A percentile compares a stretch with the other conserved stretches of the same genome.
phyloP scores from a whole-genome alignment of 371 early-diverging fungal species.

The Apophysomyces trapeziformis region DNA sequence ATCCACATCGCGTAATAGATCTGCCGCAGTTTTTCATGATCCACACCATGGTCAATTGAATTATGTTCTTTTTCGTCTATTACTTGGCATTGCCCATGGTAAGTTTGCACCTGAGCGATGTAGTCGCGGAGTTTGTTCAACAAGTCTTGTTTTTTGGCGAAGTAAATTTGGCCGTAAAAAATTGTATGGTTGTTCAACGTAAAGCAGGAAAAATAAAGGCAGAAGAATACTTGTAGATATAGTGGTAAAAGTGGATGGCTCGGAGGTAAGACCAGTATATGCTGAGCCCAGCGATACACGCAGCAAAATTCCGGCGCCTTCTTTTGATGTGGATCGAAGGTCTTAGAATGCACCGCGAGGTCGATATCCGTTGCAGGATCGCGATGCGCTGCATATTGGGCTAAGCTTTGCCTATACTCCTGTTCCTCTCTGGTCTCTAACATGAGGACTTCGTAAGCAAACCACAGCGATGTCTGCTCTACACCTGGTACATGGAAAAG shows the following conservation, averaged over 20 bases:
- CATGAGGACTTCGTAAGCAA: conserved; percentile 60
- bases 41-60: conserved; percentile 6
- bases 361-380: conserved; percentile 24
- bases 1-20: conserved; percentile 64
- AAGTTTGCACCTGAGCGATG: conserved; percentile 49
- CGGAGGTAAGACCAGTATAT: conserved; percentile 51
- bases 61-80: conserved; percentile 27
- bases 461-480: conserved; percentile 55
- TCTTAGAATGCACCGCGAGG: conserved; percentile 37
- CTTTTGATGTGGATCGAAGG: conserved; percentile 23
- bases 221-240: conserved; percentile 68
- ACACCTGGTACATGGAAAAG: conserved; percentile 55
- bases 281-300: conserved; percentile 66
- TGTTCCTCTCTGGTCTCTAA: conserved; percentile 59
- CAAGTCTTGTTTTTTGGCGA: conserved; percentile 49
- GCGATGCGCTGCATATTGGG: conserved; percentile 29
- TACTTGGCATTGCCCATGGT: conserved; percentile 40
- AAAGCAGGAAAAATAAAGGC: conserved; percentile 57
- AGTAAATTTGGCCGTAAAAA: conserved; percentile 57
- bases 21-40: conserved; percentile 44
- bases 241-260: conserved; percentile 60
- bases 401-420: conserved; percentile 45
- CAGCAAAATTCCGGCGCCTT: conserved; percentile 60
- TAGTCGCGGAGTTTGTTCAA: conserved; percentile 52
- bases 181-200: conserved; percentile 31